These are phyloP conservation scores for Aspergillus hiratsukae DNA, from an alignment of 2,329 filamentous ascomycete genomes.

Conservation along the genomic window DNA sequence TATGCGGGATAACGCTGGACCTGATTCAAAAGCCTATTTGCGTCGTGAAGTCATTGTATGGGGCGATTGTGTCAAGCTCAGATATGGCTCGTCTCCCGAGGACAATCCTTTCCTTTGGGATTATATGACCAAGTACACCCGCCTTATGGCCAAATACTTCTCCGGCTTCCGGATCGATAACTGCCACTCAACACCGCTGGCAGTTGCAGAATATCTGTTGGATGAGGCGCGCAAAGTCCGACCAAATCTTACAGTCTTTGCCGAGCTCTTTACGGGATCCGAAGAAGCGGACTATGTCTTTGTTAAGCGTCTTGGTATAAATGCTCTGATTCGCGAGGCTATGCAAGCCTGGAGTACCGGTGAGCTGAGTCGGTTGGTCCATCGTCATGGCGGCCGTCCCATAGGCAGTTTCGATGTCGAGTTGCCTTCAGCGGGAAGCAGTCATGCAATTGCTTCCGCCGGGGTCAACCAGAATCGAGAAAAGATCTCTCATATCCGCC, in stretches of 20 bases:
- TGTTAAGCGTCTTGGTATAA: conserved; percentile 85
- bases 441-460: conserved; percentile 32
- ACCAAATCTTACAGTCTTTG: conserved; percentile 84
- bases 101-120: conserved; percentile 96
- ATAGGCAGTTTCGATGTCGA: conserved; percentile 98
- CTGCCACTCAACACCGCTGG: conserved; percentile 91
- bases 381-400: conserved; percentile 85
- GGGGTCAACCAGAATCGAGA: conserved; percentile 43
- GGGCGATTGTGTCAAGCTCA: conserved; percentile 96
- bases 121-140: conserved; percentile 89
- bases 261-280: conserved; percentile 91
- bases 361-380: conserved; percentile 87
- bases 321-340: conserved; percentile 87
- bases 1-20: conserved; percentile 86
- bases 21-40: conserved; percentile 87
- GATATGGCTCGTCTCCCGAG: conserved; percentile 73
- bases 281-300: conserved; percentile 97
- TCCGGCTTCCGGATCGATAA: conserved; percentile 96
- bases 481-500: conserved; percentile 74
- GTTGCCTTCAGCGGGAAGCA: conserved; percentile 65
- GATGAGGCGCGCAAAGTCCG: conserved; percentile 87
- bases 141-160: conserved; percentile 90
- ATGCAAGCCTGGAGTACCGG: conserved; percentile 98
- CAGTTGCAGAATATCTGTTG: conserved; percentile 90
- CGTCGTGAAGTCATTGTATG: conserved; percentile 93